Evolutionary conservation across 2,329 filamentous ascomycete genomes (phyloP), one percentile per base, ranked within the genome.

Genomic region (Penicillium brevicompactum): DNA sequence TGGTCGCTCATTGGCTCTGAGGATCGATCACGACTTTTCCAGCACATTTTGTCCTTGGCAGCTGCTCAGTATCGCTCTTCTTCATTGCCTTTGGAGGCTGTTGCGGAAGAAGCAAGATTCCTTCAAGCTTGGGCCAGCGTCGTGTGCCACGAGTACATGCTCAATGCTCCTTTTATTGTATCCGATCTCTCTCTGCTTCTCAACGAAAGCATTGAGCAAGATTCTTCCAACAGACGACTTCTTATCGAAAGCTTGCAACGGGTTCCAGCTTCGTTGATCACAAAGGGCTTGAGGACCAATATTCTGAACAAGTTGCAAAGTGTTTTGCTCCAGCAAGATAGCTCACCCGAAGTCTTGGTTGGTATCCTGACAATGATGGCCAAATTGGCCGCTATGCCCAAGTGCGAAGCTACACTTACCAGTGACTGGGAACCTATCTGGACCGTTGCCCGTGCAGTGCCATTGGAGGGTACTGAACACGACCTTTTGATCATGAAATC

Each of bases 341-440:
- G 53, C 51, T 47, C 59, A 16, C 50, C 65, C 1, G 67, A 71
- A 30, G 52, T 68, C 9, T 67, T 66, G 8, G 57, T 74, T 16
- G 69, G 72, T 3, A 59, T 74, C 3, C 48, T 76, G 42, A 70
- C 73, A 4, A 62, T 77, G 57, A 74, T 77, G 71, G 71, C 73
- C 0, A 75, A 71, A 32, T 51, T 76, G 44, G 68, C 73, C 5
- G 68, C 70, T n/a, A 70, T 73, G 66, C 67, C 74, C 4, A 76
- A 76, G 55, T 74, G 70, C 8, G 61, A 72, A 34, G 73, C 72
- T 6, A 57, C 60, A 16, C 45, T 76, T 22, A 75, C 71, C 9
- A 69, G 65, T 45, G 70, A 73, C 44, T 70, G 67, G 64, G 70
- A 72, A 22, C 68, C 67, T 5, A 63, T 73, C 34, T 76, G 73